Base-by-base conservation (phyloP, 2,329 filamentous ascomycete genomes). In the Penicillium sp. region DNA sequence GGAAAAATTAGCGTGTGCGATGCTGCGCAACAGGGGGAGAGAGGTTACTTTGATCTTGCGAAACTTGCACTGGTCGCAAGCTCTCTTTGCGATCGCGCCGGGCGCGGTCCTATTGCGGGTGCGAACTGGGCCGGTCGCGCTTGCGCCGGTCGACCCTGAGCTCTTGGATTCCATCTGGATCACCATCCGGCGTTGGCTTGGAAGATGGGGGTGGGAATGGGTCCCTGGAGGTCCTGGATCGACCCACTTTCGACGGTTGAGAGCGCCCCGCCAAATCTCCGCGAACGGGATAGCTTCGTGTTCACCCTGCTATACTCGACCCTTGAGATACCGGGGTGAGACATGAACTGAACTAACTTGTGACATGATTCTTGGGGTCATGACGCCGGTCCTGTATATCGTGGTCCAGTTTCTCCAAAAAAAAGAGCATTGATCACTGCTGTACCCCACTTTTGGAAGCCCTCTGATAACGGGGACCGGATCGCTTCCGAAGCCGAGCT, bases 61-160 rank as follows among this genome's bases (percentile, higher is more conserved):
- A 31, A 72, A 62, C 51, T 71, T 74, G 66, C 73, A 76, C 49
- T 74, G 70, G 53, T 76, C 73, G 54, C 73, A 76, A 1, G 73
- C 73, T n/a, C 73, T 57, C 53, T 67, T 69, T 10, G 66, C 66
- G 45, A 67, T 65, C 29, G 57, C 28, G 26, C 57, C 47, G 23
- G 52, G 47, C 16, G 58, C 6, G n/a, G 33, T 44, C 51, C 64
- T 67, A 45, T 57, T 64, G 51, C 62, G 62, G 3, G 64, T 56
- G 42, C 65, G 65, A 39, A 66, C 65, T 16, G 64, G 48, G 3
- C 59, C 56, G 9, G 61, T 48, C 23, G 56, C 21, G 45, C 34
- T 43, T 13, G 48, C 46, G 18, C 58, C 56, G 26, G 63, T 47
- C 39, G 63, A 58, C 52, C 55, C 54, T 49, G 59, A 53, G 54